Evolutionary conservation across 306 rosid species (phyloP), one percentile per base, ranked within the genome.

Genomic region (Pueraria montana): DNA sequence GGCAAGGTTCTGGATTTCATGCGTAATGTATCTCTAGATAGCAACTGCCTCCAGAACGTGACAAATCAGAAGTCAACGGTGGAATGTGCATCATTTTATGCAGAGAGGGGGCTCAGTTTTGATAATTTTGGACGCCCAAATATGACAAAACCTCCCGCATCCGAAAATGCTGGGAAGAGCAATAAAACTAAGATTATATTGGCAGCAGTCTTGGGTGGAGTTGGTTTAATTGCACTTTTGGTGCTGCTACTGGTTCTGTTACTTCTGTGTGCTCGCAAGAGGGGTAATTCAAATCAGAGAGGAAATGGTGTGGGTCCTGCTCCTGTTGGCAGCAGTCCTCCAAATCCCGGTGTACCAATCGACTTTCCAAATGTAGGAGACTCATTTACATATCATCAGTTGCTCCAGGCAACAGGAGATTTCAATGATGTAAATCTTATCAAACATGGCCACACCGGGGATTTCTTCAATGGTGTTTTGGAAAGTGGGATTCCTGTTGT

Each of bases 391-490:
- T 90, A 89, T 77, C 92, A 90, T 77, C 92, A 93, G 84, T 82
- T 96, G 79, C 96, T 93, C 79, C 92, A 88, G 87, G 97, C 99
- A 68, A 87, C 94, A 0, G 85, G 86, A 53, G 94, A 91, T 58
- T 93, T 96, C 72, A 88, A 83, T 8, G 89, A 91, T 64, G 50
- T 82, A 69, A 96, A 87, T 84, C 91, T 96, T 77, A 84, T 93
- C 43, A 96, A 93, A 84, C 85, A 83, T 40, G 98, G 99, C 50
- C 98, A 88, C 86, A 86, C 96, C 0, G 99, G 99, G 80, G 97
- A 96, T 86, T 85, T 96, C 26, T 92, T 85, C 86, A 83, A 77
- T 8, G 99, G 99, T 58, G 87, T 92, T 40, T 76, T 94, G 85
- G 98, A 93, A 68, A 88, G 88, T 77, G 99, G 97, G 80, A 71